These are phyloP conservation scores for Aspergillus texensis DNA, from an alignment of 2,329 filamentous ascomycete species.

Conservation along the genomic window DNA sequence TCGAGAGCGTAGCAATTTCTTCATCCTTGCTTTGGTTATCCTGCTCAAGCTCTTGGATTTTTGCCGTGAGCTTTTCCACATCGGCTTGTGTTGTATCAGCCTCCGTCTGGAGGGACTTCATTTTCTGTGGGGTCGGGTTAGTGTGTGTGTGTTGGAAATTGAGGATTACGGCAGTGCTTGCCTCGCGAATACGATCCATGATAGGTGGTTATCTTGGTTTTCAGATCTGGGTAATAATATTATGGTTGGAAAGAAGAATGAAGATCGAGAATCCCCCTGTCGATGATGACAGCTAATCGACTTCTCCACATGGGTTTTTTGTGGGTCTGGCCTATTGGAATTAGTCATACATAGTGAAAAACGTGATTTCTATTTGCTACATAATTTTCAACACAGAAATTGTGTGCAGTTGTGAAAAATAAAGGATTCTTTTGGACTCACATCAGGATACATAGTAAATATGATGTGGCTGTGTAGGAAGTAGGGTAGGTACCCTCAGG, in stretches of 20 bases:
- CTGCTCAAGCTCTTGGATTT: neutral
- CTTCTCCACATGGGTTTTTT: too few relatives aligned
- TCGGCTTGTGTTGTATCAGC: neutral
- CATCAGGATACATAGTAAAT: too few relatives aligned
- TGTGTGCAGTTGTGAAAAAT: too few relatives aligned
- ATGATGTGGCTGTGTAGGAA: too few relatives aligned
- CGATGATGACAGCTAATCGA: too few relatives aligned
- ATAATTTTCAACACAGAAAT: too few relatives aligned
- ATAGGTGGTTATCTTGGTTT: neutral
- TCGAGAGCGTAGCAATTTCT: neutral
- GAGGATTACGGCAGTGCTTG: neutral
- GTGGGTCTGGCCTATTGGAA: too few relatives aligned
- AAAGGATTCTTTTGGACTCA: too few relatives aligned
- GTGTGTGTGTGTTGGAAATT: neutral
- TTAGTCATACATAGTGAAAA: too few relatives aligned
- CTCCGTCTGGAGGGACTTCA: neutral
- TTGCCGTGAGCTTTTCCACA: neutral
- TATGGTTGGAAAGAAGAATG: neutral
- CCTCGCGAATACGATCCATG: neutral
- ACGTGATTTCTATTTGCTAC: too few relatives aligned
- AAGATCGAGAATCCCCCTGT: too few relatives aligned
- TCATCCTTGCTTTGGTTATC: neutral
- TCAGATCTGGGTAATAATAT: neutral
- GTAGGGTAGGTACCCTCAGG: too few relatives aligned
- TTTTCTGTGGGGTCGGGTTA: neutral